Evolutionary conservation across 768 basidiomycete genomes (phyloP).

Genomic region (Lentinula guzmanii): DNA sequence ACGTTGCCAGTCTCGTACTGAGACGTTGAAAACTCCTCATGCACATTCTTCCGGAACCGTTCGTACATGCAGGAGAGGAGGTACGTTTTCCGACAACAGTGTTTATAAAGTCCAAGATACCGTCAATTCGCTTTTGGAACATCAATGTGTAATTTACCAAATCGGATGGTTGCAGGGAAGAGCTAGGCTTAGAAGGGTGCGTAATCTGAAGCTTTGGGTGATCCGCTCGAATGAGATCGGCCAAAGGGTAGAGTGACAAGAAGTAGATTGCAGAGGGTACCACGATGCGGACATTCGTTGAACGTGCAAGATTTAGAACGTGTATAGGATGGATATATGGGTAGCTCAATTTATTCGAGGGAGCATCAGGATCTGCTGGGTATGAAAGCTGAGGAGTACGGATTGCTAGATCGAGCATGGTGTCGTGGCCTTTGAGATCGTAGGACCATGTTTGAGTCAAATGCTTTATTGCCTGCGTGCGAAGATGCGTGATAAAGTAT

Average conservation of each 20-base stretch:
- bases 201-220: constrained; percentile 46
- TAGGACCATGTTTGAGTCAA: constrained; percentile 46
- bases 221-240: constrained; percentile 39
- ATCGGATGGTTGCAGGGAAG: constrained; percentile 33
- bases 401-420: constrained; percentile 46
- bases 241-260: constrained; percentile 49
- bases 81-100: constrained; percentile 28
- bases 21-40: constrained; percentile 36
- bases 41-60: constrained; percentile 21
- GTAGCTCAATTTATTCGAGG: constrained; percentile 35
- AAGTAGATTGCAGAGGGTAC: constrained; percentile 51
- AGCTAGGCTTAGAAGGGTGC: constrained; percentile 46
- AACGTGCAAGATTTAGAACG: constrained; percentile 49
- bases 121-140: constrained; percentile 48
- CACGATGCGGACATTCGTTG: constrained; percentile 39
- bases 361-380: not conserved
- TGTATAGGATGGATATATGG: constrained; percentile 56
- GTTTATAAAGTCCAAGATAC: constrained; percentile 44
- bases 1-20: constrained; percentile 34
- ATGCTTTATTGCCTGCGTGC: constrained; percentile 43
- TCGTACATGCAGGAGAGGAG: constrained; percentile 22
- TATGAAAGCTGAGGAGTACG: constrained; percentile 25
- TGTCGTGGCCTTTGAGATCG: constrained; percentile 50
- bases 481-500: constrained; percentile 49
- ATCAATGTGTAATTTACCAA: constrained; percentile 48